phyloP scores from a whole-genome alignment of 2,329 filamentous ascomycete species.

The Tympanopsis confertula region DNA sequence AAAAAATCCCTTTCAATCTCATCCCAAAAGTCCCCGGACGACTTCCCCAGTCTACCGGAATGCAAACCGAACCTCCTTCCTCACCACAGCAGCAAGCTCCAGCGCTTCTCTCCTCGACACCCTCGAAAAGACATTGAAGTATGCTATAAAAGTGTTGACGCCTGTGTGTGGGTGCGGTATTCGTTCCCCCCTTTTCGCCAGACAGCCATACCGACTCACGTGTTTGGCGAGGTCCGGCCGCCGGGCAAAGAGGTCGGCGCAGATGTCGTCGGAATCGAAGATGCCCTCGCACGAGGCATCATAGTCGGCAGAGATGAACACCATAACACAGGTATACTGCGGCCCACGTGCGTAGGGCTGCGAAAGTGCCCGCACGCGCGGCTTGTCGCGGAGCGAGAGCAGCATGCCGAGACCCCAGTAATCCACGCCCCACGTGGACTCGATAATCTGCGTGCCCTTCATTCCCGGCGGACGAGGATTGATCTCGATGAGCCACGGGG shows the following conservation, averaged over 20 bases:
- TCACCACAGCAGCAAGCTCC: no score
- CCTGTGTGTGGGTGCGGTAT: constrained; percentile 13
- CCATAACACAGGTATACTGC: constrained; percentile 12
- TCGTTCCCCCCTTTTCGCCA: constrained; percentile 12
- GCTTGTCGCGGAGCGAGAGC: constrained; percentile 6
- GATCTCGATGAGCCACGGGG: constrained; percentile 12
- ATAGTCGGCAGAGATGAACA: constrained; percentile 14
- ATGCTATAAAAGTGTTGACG: constrained; percentile 14
- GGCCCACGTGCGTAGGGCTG: constrained; percentile 10
- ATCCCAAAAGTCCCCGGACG: no score
- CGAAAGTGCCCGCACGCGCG: constrained; percentile 9
- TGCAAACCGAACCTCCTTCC: no score
- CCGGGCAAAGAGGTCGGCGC: constrained; percentile 11
- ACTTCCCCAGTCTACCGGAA: no score
- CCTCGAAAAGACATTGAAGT: constrained; percentile 14
- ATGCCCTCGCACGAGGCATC: constrained; percentile 12
- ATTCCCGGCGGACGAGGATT: constrained; percentile 13
- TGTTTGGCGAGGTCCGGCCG: constrained; percentile 10
- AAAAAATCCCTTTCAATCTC: no score
- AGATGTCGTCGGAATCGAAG: constrained; percentile 17
- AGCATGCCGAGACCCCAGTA: constrained; percentile 8
- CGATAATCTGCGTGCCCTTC: constrained; percentile 3
- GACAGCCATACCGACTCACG: constrained; percentile 11
- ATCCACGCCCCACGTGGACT: constrained; percentile 11
- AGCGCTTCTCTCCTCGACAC: no score